Percentiles rank a stretch among this genome's conserved stretches.
phyloP scores from a whole-genome alignment of 2,329 filamentous ascomycete genomes.

The Cercospora citrullina region DNA sequence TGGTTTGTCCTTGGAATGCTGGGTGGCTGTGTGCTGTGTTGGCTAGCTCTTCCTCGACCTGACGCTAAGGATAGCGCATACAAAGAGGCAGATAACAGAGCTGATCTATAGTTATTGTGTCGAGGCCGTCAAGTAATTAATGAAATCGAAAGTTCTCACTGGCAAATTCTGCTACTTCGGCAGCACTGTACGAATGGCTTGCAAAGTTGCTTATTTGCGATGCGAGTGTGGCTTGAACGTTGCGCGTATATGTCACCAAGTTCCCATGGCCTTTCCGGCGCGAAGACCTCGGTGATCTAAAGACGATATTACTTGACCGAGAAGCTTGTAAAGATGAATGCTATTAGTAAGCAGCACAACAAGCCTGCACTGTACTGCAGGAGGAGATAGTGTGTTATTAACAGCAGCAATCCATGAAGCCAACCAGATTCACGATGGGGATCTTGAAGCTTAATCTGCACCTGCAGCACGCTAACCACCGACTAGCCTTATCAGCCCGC shows the following conservation, averaged over 20 bases:
- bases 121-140: neutral
- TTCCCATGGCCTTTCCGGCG: neutral
- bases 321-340: neutral
- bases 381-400: neutral
- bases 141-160: neutral
- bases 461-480: neutral
- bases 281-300: neutral
- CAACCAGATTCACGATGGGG: neutral
- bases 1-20: constrained; percentile 15
- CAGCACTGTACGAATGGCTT: neutral
- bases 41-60: constrained; percentile 10
- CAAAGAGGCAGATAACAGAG: constrained; percentile 2
- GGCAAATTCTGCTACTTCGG: neutral
- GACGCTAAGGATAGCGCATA: constrained; percentile 6
- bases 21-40: constrained; percentile 12
- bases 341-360: neutral
- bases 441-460: neutral
- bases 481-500: neutral
- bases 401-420: neutral
- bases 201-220: neutral
- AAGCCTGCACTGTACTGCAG: neutral
- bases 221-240: neutral
- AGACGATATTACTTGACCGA: neutral
- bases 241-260: neutral
- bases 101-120: constrained; percentile 9